Conservation (phyloP, 805 yeast genomes). For the Tetrapisispora taiwanensis region DNA sequence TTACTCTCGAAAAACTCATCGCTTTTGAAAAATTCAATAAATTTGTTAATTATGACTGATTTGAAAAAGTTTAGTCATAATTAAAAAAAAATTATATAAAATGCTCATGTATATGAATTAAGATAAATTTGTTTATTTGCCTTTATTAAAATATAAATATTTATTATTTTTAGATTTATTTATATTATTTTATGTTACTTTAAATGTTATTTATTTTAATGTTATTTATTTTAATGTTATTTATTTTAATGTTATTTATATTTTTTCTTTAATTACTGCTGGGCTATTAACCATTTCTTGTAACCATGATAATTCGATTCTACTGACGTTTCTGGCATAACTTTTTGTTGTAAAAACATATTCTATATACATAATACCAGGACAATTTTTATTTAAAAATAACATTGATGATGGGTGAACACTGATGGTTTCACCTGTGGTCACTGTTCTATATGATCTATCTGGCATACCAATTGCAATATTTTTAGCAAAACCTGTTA, state of each 20-base stretch:
- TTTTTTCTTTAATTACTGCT: slow-evolving; percentile 12
- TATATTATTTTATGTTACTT: background rate
- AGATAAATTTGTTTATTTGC: too few relatives aligned
- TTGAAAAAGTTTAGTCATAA: too few relatives aligned
- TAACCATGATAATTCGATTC: slow-evolving; percentile 74
- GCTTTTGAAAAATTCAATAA: too few relatives aligned
- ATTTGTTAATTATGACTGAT: too few relatives aligned
- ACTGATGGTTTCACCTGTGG: slow-evolving; percentile 74
- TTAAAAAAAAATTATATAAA: too few relatives aligned
- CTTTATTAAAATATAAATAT: too few relatives aligned
- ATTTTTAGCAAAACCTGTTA: slow-evolving; percentile 75
- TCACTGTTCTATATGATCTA: slow-evolving; percentile 77
- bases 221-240: background rate
- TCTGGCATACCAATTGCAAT: slow-evolving; percentile 95
- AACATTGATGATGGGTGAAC: slow-evolving; percentile 85
- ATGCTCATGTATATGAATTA: too few relatives aligned
- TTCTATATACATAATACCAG: slow-evolving; percentile 90
- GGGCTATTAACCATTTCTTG: slow-evolving; percentile 50
- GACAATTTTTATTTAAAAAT: slow-evolving; percentile 63
- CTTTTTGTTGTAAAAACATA: slow-evolving; percentile 89
- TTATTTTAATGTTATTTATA: background rate
- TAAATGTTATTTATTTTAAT: background rate
- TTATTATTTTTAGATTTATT: too few relatives aligned
- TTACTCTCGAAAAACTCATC: background rate
- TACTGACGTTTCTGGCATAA: slow-evolving; percentile 82